These are phyloP conservation scores for Botryotinia convoluta DNA, from an alignment of 2,329 filamentous ascomycete species.

Conservation along the genomic window DNA sequence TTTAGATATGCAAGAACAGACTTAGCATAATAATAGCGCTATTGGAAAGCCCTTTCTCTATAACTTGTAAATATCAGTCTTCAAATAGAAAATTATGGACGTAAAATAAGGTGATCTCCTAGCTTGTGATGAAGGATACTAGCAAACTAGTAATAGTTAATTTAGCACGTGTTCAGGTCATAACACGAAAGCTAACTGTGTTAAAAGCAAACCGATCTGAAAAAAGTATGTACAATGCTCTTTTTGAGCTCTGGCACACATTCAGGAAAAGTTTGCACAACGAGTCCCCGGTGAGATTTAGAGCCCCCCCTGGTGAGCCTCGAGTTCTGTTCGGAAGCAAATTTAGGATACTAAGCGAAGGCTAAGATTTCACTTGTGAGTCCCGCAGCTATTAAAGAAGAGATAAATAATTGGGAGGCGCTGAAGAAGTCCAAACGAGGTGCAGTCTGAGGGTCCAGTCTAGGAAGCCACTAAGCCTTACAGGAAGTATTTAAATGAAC, in stretches of 20 bases:
- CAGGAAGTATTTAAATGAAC: neutral
- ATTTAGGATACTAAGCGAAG: neutral
- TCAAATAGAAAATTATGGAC: neutral
- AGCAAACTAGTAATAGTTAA: too few relatives aligned
- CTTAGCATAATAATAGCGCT: neutral
- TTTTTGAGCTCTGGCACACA: neutral
- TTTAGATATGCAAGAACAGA: neutral
- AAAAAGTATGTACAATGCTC: neutral
- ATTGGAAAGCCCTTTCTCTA: neutral
- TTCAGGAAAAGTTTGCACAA: neutral
- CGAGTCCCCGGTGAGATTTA: neutral
- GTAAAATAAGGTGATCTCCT: neutral
- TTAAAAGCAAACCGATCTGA: neutral
- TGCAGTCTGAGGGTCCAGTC: neutral
- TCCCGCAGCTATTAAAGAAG: neutral
- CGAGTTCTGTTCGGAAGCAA: neutral
- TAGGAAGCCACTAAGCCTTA: neutral
- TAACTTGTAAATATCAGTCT: neutral
- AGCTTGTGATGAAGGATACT: neutral
- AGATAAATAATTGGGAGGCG: too few relatives aligned
- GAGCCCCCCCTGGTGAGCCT: neutral
- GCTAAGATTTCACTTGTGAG: neutral
- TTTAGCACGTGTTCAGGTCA: neutral
- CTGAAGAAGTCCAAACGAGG: neutral
- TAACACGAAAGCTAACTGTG: neutral